Evolutionary conservation across 805 yeast genomes (phyloP), one percentile per base, ranked within the genome.

Genomic region (Sungouiella blattae): DNA sequence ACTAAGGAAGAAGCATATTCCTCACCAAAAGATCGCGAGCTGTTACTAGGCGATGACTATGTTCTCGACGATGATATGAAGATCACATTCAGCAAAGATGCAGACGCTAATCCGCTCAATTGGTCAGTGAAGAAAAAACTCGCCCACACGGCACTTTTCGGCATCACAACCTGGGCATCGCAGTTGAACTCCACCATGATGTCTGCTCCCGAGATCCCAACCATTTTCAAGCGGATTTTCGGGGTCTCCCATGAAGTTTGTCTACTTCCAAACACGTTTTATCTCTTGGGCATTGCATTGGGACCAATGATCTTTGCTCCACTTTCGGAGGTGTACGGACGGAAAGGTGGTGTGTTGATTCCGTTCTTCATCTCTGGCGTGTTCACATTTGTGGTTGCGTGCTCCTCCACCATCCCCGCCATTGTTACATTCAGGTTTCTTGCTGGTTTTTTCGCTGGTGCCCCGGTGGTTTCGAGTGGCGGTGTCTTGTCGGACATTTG

Each of bases 401-500:
- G 44, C 37, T 13, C 46, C 9, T 37, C 36, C 3, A 47, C 44
- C 29, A 31, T 39, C 20, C 15, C 28, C 13, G 66, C 74, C 8
- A 67, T 84, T 18, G 61, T 87, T 31, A 80, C 87, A 4, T 65
- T 85, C 29, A 64, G 96, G 48, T 83, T 84, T 52, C 75, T 87
- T 49, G 67, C 83, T 14, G 95, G 95, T 1, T 69, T 81, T 18
- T 71, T 81, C 32, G 87, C 93, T 1, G 79, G 89, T 1, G 94
- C 93, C 3, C 87, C 89, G 2, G 69, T 87, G 62, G 81, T 95
- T 7, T 77, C 85, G 45, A 91, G 87, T 9, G 87, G 89, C 35
- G 96, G 95, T 44, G 80, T 93, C 4, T 77, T 87, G 42, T 65
- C 80, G 36, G 96, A 87, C 60, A 60, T 87, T 31, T 87, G 89